These are phyloP conservation scores for Ilyonectria mors-panacis DNA, from an alignment of 2,329 filamentous ascomycete species.

Conservation along the genomic window DNA sequence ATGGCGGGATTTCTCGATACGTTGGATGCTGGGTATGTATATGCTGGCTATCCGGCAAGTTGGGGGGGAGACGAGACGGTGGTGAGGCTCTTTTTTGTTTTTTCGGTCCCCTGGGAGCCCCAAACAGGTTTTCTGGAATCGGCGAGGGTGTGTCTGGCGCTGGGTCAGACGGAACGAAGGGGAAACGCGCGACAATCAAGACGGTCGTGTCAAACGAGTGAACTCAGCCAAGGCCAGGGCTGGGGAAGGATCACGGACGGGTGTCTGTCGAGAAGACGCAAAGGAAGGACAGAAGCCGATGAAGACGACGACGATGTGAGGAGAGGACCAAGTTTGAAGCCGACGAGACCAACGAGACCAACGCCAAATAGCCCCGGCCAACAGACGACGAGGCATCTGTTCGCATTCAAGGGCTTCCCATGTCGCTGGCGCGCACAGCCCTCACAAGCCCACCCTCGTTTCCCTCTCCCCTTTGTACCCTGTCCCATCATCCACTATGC, in stretches of 20 bases:
- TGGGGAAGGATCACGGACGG: conserved; percentile 18
- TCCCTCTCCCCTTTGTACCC: conserved; percentile 10
- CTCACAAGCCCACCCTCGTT: conserved; percentile 18
- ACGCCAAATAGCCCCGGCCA: background rate
- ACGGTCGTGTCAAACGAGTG: conserved; percentile 34
- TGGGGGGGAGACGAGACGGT: background rate
- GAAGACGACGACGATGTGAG: conserved; percentile 3
- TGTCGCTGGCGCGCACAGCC: conserved; percentile 24
- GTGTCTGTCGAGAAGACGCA: background rate
- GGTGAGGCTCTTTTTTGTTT: background rate
- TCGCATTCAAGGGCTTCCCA: conserved; percentile 26
- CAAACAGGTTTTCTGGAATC: conserved; percentile 20
- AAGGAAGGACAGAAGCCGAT: background rate
- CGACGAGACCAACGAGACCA: background rate
- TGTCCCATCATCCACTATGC: conserved; percentile 13
- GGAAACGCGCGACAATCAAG: conserved; percentile 7
- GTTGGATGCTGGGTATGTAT: conserved; percentile 7
- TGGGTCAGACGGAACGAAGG: conserved; percentile 6
- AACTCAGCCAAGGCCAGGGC: conserved; percentile 34
- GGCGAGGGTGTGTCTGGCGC: conserved; percentile 18
- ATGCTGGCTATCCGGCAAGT: background rate
- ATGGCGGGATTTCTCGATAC: conserved; percentile 19
- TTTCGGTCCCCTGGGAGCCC: conserved; percentile 6
- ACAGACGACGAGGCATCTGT: conserved; percentile 5
- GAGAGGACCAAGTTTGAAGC: conserved; percentile 1